Percentiles rank a stretch among this genome's conserved stretches.
Conservation (phyloP, 129 eudicot genomes). For the Solidago caesia region DNA sequence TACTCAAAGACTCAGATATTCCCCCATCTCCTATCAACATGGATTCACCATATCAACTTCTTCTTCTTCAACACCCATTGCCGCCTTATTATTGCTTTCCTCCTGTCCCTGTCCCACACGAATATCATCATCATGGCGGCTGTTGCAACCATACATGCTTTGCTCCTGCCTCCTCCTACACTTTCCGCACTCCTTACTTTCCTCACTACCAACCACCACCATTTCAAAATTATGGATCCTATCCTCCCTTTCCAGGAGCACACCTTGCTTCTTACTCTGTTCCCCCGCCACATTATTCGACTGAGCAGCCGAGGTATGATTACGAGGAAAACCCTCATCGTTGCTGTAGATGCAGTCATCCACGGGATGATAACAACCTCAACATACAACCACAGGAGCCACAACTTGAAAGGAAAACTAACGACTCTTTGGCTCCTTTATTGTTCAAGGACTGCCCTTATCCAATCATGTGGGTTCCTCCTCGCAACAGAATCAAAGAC, state of each 20-base stretch:
- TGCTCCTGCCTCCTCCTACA: slow-evolving; percentile 27
- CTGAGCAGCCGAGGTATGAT: slow-evolving; percentile 48
- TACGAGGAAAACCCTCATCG: slow-evolving; percentile 49
- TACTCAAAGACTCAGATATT: slow-evolving; percentile 11
- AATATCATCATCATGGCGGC: slow-evolving; percentile 26
- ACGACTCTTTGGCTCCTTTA: slow-evolving; percentile 36
- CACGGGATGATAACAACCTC: slow-evolving; percentile 32
- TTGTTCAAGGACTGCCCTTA: slow-evolving; percentile 38
- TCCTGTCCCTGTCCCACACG: slow-evolving; percentile 23
- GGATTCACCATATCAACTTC: slow-evolving; percentile 26
- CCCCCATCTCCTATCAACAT: slow-evolving; percentile 37
- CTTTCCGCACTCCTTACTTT: slow-evolving; percentile 46
- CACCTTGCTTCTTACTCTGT: slow-evolving; percentile 14
- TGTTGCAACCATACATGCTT: slow-evolving; percentile 46
- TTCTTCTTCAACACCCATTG: slow-evolving; percentile 16
- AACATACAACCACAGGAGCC: slow-evolving; percentile 39
- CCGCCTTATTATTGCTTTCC: slow-evolving; percentile 39
- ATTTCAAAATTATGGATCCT: slow-evolving; percentile 32
- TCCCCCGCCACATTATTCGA: slow-evolving; percentile 49
- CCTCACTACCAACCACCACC: slow-evolving; percentile 40
- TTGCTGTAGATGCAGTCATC: slow-evolving; percentile 64
- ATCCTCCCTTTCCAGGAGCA: slow-evolving; percentile 37
- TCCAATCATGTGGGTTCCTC: slow-evolving; percentile 64
- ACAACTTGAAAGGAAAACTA: slow-evolving; percentile 24
- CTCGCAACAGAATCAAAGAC: slow-evolving; percentile 19